Evolutionary conservation across 78 protist genomes (phyloP).

Genomic region (Dictyostelium purpureum): DNA sequence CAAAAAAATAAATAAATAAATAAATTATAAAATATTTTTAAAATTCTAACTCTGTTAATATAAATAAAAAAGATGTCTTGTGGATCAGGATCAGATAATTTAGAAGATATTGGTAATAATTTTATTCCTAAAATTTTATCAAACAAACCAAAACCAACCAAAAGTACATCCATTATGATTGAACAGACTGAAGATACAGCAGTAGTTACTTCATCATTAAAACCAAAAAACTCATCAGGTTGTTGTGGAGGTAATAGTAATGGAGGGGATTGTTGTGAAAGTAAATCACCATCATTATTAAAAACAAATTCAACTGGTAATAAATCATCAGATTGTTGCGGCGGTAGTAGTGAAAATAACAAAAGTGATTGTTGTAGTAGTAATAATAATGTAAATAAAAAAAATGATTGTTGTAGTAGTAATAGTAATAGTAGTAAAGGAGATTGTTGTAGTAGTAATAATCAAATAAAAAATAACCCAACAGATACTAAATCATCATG

Average conservation of each 20-base stretch:
- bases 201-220: constrained; percentile 1
- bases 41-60: no score
- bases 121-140: neutral
- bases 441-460: neutral
- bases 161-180: neutral
- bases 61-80: neutral
- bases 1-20: no score
- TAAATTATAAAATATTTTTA: no score
- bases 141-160: neutral
- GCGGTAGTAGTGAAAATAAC: neutral
- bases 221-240: neutral
- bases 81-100: neutral
- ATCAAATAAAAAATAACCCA: neutral
- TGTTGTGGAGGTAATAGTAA: neutral
- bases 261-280: neutral
- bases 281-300: neutral
- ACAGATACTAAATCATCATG: neutral
- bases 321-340: neutral
- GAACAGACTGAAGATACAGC: neutral
- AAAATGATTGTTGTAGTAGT: neutral
- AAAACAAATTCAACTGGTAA: neutral
- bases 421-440: neutral
- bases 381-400: neutral
- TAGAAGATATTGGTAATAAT: constrained; percentile 10
- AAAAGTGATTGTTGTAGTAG: neutral